Evolutionary conservation across 768 basidiomycete species (phyloP).

Genomic region (Suillus hirtellus): DNA sequence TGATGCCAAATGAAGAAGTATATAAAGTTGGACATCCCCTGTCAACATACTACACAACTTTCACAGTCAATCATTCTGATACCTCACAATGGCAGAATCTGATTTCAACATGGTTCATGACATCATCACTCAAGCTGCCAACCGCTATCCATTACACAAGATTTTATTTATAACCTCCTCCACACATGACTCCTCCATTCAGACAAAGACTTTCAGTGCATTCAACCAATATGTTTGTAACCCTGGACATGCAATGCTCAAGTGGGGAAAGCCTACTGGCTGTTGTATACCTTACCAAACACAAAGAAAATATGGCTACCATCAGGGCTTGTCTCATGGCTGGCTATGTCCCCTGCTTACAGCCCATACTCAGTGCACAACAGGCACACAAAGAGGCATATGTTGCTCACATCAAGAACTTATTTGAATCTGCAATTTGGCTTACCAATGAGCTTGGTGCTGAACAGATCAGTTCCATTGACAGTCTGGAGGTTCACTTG

Average conservation of each 20-base stretch:
- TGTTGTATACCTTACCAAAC: slow-evolving; percentile 31
- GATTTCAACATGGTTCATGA: neutral
- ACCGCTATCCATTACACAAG: slow-evolving; percentile 14
- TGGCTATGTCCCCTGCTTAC: slow-evolving; percentile 33
- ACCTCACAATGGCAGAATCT: neutral
- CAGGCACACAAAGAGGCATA: slow-evolving; percentile 33
- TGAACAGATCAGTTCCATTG: slow-evolving; percentile 25
- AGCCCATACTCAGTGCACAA: slow-evolving; percentile 34
- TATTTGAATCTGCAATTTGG: slow-evolving; percentile 33
- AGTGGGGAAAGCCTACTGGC: slow-evolving; percentile 27
- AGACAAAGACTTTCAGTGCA: slow-evolving; percentile 25
- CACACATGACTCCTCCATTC: slow-evolving; percentile 29
- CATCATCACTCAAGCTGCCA: neutral
- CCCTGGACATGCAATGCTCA: slow-evolving; percentile 21
- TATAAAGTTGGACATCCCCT: neutral
- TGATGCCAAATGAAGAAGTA: neutral
- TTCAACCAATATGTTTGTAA: slow-evolving; percentile 20
- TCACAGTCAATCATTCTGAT: neutral
- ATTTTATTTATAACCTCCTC: slow-evolving; percentile 31
- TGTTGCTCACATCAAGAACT: slow-evolving; percentile 29
- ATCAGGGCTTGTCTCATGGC: slow-evolving; percentile 34
- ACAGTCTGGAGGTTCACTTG: slow-evolving; percentile 26
- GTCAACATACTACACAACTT: neutral
- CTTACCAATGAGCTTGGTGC: slow-evolving; percentile 31
- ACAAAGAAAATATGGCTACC: slow-evolving; percentile 34